Evolutionary conservation across 2,329 filamentous ascomycete genomes (phyloP), one percentile per base, ranked within the genome.

Genomic region (Clarireedia paspali): DNA sequence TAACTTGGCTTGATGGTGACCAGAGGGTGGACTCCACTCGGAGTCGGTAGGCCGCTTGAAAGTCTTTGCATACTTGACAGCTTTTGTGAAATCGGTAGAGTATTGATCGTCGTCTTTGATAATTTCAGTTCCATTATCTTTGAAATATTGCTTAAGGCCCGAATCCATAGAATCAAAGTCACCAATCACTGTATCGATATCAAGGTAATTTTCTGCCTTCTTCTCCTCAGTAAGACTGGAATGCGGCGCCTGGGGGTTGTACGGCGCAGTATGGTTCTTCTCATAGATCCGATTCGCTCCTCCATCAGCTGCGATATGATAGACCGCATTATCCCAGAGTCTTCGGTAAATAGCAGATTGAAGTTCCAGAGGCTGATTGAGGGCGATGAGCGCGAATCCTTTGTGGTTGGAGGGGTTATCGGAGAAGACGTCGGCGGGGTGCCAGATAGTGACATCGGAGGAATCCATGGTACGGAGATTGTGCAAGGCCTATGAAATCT

Each of bases 71-170:
- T 79, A 85, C 62, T 71, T 76, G 63, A 87, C 80, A 64, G 84
- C 89, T 75, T 99, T 99, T 64, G 81, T 85, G 64, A 97, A 96
- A 70, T 99, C 94, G 27, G 94, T 96, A 20, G 85, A 87, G 64
- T 95, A 82, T 71, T 97, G 89, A 68, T 95, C 89, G n/a, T 77
- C 70, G 60, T 92, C 84, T 63, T 83, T 75, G 61, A 89, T 77
- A 53, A 97, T 76, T 12, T 76, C 67, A 2, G 89, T 79, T 27
- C 76, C 70, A 68, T 70, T 20, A 54, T 67, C 15, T 67, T 70
- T 52, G 23, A 75, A 73, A 36, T 79, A 75, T n/a, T 77, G 66
- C 52, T 77, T 77, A 10, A 88, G 79, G 12, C 81, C 72, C 9
- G 81, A 75, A 2, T 74, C 74, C 17, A 97, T 75, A 4, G 92